Base-by-base conservation (phyloP, 1,284 basidiomycete genomes). In the Fomitopsis pinicola region DNA sequence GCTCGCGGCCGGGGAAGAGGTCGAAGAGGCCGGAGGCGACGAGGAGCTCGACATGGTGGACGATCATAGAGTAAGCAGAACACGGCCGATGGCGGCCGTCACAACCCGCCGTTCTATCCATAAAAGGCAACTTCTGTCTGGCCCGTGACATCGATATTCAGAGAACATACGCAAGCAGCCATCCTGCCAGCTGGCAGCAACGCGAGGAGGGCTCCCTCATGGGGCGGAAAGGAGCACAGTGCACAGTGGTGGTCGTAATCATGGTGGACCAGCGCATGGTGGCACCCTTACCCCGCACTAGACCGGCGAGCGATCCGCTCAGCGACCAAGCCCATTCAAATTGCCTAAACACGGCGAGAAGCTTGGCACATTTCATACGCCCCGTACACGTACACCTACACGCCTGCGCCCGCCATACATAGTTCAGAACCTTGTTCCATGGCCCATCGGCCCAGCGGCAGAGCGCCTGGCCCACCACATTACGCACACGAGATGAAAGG, bases 1-100 rank as follows among this genome's bases (percentile, higher is more conserved):
- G 54, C 55, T 38, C 42, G 57, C 36, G 46, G 42, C 28, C 36
- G 54, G 42, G 33, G 57, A 53, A 46, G 33, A 33, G 3, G 48
- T 58, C 40, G 48, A 26, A 9, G 60, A 19, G 22, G 59, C 15
- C 33, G 53, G 30, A 30, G 59, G 35, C 48, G 56, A 55, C 28
- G 46, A 42, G 14, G 60, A 45, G 50, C 40, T 55, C 46, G 60
- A 60, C 59, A 60, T 60, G 54, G 54, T 60, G 42, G 44, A 35
- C 38, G 42, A 33, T 56, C 42, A 55, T 28, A 2, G 30, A 45
- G 19, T 40, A 15, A 44, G 55, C 26, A 14, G 55, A 10, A n/a
- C 42, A 17, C 30, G 8, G 26, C 17, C 26, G 40, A 22, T 40
- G 22, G 40, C 40, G 17, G 28, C 55, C 19, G 55, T 42, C 28